These are phyloP conservation scores for Macadamia tetraphylla DNA, from an alignment of 164 flowering plant genomes.

Conservation along the genomic window DNA sequence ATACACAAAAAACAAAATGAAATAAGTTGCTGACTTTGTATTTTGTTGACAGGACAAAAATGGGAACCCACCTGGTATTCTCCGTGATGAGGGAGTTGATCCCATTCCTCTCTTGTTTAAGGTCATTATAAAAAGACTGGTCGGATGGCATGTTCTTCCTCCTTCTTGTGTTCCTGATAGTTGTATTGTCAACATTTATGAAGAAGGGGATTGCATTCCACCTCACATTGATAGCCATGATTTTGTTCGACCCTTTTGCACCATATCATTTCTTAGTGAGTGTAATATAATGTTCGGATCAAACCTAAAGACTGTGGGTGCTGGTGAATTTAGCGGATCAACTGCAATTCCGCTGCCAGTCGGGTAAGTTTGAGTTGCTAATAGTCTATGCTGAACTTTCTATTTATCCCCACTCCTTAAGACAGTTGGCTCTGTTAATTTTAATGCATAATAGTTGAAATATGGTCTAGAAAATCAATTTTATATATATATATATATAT, in stretches of 20 bases:
- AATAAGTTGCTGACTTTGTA: too few species aligned
- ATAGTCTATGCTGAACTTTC: too few species aligned
- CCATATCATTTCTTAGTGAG: conserved; percentile 89
- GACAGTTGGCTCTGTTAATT: too few species aligned
- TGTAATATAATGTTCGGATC: conserved; percentile 82
- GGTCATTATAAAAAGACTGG: conserved; percentile 72
- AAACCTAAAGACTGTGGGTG: conserved; percentile 48
- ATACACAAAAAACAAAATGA: too few species aligned
- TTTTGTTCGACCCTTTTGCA: conserved; percentile 92
- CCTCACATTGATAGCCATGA: conserved; percentile 96
- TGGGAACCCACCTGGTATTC: conserved; percentile 93
- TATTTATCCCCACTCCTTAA: too few species aligned
- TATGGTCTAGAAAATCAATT: too few species aligned
- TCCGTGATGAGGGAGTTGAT: conserved; percentile 59
- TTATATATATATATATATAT: too few species aligned
- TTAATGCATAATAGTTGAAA: too few species aligned
- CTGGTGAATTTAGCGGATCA: conserved; percentile 75
- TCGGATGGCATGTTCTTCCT: conserved; percentile 88
- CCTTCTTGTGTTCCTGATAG: conserved; percentile 90
- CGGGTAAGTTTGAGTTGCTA: conserved; percentile 49
- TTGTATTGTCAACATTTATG: conserved; percentile 94
- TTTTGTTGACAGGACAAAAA: conserved; percentile 61
- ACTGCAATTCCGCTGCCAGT: conserved; percentile 66
- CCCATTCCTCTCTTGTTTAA: conserved; percentile 80
- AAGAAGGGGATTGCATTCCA: conserved; percentile 94